A percentile compares a stretch with the other conserved stretches of the same genome.
Evolutionary conservation across 495 filamentous ascomycete species (phyloP).

Genomic region (Xylaria bambusicola): DNA sequence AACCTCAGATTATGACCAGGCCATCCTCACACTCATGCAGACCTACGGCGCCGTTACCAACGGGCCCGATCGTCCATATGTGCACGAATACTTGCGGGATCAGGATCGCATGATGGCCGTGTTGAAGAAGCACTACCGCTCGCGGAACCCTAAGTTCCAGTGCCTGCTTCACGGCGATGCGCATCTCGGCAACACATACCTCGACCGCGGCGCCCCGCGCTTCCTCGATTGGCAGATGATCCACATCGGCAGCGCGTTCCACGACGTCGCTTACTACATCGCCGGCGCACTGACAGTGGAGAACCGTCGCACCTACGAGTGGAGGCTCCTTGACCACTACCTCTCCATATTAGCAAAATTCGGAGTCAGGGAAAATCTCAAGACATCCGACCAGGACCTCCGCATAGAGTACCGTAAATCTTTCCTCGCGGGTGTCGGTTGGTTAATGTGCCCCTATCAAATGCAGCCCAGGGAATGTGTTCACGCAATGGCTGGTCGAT

Average conservation of each 20-base stretch:
- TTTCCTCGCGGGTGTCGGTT: slow-evolving; percentile 35
- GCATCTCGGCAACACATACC: slow-evolving; percentile 33
- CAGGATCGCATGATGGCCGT: slow-evolving; percentile 31
- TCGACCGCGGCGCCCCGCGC: slow-evolving; percentile 31
- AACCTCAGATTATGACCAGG: slow-evolving; percentile 24
- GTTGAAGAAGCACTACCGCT: slow-evolving; percentile 32
- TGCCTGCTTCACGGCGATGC: slow-evolving; percentile 37
- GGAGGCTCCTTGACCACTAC: slow-evolving; percentile 35
- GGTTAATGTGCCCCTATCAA: slow-evolving; percentile 34
- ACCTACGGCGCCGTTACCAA: slow-evolving; percentile 28
- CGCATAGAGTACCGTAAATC: slow-evolving; percentile 38
- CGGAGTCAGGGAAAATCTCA: slow-evolving; percentile 23
- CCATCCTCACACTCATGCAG: slow-evolving; percentile 25
- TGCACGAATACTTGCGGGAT: slow-evolving; percentile 30
- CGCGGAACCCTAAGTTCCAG: slow-evolving; percentile 31
- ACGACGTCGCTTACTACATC: slow-evolving; percentile 40
- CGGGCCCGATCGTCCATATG: slow-evolving; percentile 26
- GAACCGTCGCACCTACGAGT: slow-evolving; percentile 36
- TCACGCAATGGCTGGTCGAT: slow-evolving; percentile 34
- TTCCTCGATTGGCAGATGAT: slow-evolving; percentile 42
- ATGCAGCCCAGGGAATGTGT: slow-evolving; percentile 35
- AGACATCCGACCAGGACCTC: slow-evolving; percentile 29
- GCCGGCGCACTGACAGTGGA: slow-evolving; percentile 33
- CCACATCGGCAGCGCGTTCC: slow-evolving; percentile 36
- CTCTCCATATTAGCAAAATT: slow-evolving; percentile 24